phyloP scores from a whole-genome alignment of 257 asterid species.

The Rehmannia glutinosa region DNA sequence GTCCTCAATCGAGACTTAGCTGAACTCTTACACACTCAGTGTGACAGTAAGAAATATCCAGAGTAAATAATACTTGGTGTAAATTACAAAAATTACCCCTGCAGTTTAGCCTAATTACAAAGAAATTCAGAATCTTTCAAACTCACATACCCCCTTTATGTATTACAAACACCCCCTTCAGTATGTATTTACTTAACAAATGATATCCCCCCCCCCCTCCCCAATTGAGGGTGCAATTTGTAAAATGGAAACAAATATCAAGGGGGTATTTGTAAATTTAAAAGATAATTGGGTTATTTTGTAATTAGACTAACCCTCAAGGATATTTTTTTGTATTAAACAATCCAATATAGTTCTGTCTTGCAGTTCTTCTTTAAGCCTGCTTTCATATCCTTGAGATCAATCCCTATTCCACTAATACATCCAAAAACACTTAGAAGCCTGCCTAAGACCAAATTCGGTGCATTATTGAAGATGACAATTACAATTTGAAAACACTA shows the following conservation, averaged over 20 bases:
- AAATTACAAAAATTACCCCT: not conserved
- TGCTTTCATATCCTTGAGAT: not conserved
- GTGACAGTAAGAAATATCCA: not conserved
- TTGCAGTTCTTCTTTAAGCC: not conserved
- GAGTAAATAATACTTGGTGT: not conserved
- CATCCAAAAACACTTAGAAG: no score
- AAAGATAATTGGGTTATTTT: not conserved
- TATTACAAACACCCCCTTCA: not conserved
- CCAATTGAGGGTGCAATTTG: not conserved
- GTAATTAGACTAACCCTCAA: not conserved
- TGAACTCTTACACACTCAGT: no score
- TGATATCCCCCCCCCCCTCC: no score
- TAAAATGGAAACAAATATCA: not conserved
- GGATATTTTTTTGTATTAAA: no score
- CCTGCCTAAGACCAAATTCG: not conserved
- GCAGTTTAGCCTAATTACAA: not conserved
- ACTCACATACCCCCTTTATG: no score
- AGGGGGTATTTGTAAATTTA: not conserved
- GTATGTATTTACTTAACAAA: no score
- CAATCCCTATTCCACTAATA: no score
- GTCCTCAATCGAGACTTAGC: no score
- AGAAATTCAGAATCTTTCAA: not conserved
- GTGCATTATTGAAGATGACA: no score
- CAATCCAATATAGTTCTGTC: no score
- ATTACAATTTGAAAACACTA: no score